Percentiles rank a stretch among this genome's conserved stretches.
These are phyloP conservation scores for Umbellularia californica DNA, from an alignment of 164 flowering plant genomes.

Conservation along the genomic window DNA sequence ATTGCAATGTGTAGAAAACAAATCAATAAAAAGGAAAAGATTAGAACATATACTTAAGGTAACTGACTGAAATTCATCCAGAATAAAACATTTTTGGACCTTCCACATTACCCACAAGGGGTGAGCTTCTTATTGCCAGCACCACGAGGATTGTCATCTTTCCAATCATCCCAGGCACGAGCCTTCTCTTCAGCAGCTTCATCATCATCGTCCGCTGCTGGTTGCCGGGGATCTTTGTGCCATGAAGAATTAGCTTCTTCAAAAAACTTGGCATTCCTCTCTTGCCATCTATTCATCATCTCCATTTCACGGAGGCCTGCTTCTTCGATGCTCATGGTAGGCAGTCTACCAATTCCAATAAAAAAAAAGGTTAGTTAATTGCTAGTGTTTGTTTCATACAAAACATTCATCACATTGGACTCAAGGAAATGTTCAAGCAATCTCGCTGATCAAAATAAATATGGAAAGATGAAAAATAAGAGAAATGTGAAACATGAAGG, in stretches of 20 bases:
- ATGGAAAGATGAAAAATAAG: too few relatives aligned
- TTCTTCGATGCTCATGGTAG: conserved; percentile 99
- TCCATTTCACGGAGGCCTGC: conserved; percentile 94
- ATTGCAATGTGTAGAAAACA: background rate
- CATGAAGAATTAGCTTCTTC: conserved; percentile 95
- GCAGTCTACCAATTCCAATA: conserved; percentile 44
- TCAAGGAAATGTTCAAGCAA: background rate
- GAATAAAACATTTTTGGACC: background rate
- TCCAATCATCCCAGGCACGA: conserved; percentile 97
- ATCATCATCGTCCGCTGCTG: conserved; percentile 52
- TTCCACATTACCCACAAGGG: conserved; percentile 65
- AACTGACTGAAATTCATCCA: too few relatives aligned
- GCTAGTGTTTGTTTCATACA: background rate
- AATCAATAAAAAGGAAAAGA: background rate
- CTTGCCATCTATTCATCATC: conserved; percentile 94
- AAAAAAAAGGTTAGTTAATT: background rate
- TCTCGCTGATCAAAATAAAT: background rate
- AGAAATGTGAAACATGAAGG: too few relatives aligned
- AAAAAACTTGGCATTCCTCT: conserved; percentile 47
- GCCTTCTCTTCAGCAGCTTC: conserved; percentile 88
- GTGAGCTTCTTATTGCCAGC: conserved; percentile 98
- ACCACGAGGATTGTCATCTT: conserved; percentile 96
- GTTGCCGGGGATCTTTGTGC: conserved; percentile 56
- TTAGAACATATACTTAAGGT: background rate
- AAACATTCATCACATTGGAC: background rate